A percentile compares a stretch with the other conserved stretches of the same genome.
These are phyloP conservation scores for Sporobolomyces roseus DNA, from an alignment of 768 basidiomycete genomes.

Conservation along the genomic window DNA sequence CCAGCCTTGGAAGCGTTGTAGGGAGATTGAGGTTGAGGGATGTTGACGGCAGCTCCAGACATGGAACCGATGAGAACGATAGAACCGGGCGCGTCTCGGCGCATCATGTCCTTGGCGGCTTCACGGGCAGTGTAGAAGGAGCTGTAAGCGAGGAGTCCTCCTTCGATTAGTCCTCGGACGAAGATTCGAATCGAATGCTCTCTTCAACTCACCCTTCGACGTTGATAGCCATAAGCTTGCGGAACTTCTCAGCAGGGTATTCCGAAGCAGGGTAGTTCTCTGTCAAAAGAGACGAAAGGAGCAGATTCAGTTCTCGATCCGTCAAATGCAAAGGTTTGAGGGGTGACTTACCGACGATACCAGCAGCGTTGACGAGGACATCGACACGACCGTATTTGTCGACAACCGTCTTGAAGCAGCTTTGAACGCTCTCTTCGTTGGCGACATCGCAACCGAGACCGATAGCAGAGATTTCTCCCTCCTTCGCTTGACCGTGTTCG, in stretches of 20 bases:
- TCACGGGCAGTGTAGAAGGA: slow-evolving; percentile 94
- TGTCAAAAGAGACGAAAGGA: background rate
- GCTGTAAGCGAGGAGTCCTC: slow-evolving; percentile 15
- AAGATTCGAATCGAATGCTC: too few species aligned
- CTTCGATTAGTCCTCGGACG: too few species aligned
- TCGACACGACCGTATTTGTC: slow-evolving; percentile 69
- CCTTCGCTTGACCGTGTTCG: slow-evolving; percentile 56
- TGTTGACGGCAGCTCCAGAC: slow-evolving; percentile 68
- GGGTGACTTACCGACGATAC: slow-evolving; percentile 46
- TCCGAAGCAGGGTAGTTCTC: slow-evolving; percentile 44
- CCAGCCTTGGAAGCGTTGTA: slow-evolving; percentile 93
- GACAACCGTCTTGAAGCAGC: slow-evolving; percentile 63
- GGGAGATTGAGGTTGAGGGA: slow-evolving; percentile 80
- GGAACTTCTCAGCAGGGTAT: slow-evolving; percentile 80
- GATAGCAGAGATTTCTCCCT: slow-evolving; percentile 62
- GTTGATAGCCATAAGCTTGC: slow-evolving; percentile 82
- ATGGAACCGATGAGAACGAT: slow-evolving; percentile 86
- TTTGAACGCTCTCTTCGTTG: slow-evolving; percentile 71
- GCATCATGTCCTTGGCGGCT: slow-evolving; percentile 88
- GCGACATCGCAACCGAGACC: slow-evolving; percentile 85
- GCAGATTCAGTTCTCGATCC: slow-evolving; percentile 40
- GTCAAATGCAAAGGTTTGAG: too few species aligned
- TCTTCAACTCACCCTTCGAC: slow-evolving; percentile 74
- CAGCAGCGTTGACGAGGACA: slow-evolving; percentile 81
- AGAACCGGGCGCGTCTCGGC: slow-evolving; percentile 49